Conservation (phyloP, 805 yeast genomes). For the Yarrowia osloensis region DNA sequence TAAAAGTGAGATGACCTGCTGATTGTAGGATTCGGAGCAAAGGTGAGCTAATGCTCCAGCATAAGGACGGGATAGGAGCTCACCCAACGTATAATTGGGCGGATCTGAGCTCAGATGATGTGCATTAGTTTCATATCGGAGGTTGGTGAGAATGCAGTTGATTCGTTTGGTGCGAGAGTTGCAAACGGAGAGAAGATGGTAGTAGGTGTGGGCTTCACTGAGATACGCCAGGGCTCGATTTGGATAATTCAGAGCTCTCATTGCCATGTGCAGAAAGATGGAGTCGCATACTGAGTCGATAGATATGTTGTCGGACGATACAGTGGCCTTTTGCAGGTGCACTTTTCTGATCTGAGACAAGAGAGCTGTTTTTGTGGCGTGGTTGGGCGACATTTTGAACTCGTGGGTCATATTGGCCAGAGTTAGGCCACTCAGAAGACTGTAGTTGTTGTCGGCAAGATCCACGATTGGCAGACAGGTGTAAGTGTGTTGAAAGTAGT, state of each 20-base stretch:
- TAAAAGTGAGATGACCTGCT: too few species aligned
- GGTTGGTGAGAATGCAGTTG: constrained; percentile 18
- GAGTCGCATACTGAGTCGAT: constrained; percentile 22
- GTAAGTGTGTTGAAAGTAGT: constrained; percentile 4
- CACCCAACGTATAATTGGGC: too few species aligned
- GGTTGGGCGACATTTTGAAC: constrained; percentile 5
- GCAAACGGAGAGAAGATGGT: background rate
- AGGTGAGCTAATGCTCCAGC: too few species aligned
- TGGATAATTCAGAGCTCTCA: constrained; percentile 5
- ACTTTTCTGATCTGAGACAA: constrained; percentile 14
- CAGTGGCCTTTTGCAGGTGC: constrained; percentile 9
- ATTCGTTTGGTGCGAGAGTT: constrained; percentile 5
- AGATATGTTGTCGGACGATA: background rate
- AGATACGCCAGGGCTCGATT: constrained; percentile 19
- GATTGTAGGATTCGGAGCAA: too few species aligned
- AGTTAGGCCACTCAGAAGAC: background rate
- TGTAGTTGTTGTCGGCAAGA: background rate
- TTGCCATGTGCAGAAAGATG: constrained; percentile 19
- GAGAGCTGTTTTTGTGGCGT: background rate
- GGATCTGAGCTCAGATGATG: background rate
- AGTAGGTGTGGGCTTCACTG: constrained; percentile 23
- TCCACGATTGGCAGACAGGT: constrained; percentile 14
- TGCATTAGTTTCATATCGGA: background rate
- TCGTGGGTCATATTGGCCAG: constrained; percentile 20
- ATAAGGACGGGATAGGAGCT: too few species aligned